Conservation (phyloP, 345 rosid species). For the Arabidopsis arenosa region DNA sequence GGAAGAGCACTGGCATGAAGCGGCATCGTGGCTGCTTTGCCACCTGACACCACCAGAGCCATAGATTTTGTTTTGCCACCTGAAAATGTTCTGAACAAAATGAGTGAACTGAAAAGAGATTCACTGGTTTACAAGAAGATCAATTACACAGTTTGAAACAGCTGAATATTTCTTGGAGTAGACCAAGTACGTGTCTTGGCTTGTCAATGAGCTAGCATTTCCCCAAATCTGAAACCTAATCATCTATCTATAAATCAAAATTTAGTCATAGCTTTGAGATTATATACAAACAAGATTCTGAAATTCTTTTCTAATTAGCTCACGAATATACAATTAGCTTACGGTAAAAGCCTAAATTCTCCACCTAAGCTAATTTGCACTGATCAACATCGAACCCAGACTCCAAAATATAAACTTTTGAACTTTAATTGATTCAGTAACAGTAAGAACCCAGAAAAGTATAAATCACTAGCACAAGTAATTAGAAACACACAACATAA, state of each 20-base stretch:
- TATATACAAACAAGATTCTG: neutral
- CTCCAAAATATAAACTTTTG: neutral
- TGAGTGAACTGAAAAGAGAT: slow-evolving; percentile 2
- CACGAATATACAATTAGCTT: no score
- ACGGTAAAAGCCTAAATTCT: no score
- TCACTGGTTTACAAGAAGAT: neutral
- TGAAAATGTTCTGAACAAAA: slow-evolving; percentile 17
- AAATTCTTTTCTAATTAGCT: neutral
- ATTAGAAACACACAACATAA: neutral
- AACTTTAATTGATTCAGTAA: neutral
- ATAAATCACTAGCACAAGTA: neutral
- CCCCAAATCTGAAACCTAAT: no score
- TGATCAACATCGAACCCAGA: neutral
- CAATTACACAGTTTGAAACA: slow-evolving; percentile 9
- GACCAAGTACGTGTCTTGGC: neutral
- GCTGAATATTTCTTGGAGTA: neutral
- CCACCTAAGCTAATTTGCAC: neutral
- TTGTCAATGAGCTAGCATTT: no score
- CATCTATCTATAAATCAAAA: no score
- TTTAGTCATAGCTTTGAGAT: neutral
- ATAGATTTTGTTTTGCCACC: slow-evolving; percentile 25
- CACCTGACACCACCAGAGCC: slow-evolving; percentile 39
- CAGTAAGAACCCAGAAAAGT: neutral
- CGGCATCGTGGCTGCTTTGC: slow-evolving; percentile 32
- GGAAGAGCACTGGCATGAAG: slow-evolving; percentile 36